Base-by-base conservation (phyloP, 768 basidiomycete genomes). In the Russula griseocarnosa region DNA sequence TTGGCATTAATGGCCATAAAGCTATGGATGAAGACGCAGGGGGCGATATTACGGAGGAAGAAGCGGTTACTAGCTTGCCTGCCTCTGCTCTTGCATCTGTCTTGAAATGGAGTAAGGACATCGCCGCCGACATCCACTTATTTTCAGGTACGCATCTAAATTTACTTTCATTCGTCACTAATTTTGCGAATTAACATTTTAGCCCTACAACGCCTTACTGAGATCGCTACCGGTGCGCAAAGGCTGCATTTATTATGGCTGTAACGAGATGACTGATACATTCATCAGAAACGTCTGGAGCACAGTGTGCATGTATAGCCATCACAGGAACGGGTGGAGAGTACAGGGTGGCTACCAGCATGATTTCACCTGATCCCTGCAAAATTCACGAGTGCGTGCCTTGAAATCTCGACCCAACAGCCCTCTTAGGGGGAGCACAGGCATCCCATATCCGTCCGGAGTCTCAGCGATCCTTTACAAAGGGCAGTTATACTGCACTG, bases 81-180 rank as follows among this genome's bases (percentile, higher is more conserved):
- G 85, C 86, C 18, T 76, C 81, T 54, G 85, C 88, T 70, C 74
- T 88, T 14, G 83, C 83, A 26, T 83, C 86, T 0, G 87, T 90
- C 55, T 77, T 89, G 36, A 86, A 84, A 69, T 87, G 86, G 83
- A 87, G 85, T 68, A 86, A 87, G 71, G 84, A 86, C 59, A 87
- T 90, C 16, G 86, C 87, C 0, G 83, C 85, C 42, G 86, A 88
- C 71, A 87, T 88, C 47, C 86, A 87, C 66, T 73, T 88, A 24
- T 82, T 82, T 46, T 85, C 86, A 58, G 83, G 85, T 82, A 67
- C 42, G 71, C 59, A 10, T 16, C n/a, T 42, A 20, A 5, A 2
- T 44, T 36, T 16, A 63, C 26, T 24, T 32, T 58, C 46, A 52
- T 62, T 18, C 67, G 34, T 38, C 24, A 66, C 55, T 5, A 55